Evolutionary conservation across 345 rosid genomes (phyloP), one percentile per base, ranked within the genome.

Genomic region (Lenwebbia sp.): DNA sequence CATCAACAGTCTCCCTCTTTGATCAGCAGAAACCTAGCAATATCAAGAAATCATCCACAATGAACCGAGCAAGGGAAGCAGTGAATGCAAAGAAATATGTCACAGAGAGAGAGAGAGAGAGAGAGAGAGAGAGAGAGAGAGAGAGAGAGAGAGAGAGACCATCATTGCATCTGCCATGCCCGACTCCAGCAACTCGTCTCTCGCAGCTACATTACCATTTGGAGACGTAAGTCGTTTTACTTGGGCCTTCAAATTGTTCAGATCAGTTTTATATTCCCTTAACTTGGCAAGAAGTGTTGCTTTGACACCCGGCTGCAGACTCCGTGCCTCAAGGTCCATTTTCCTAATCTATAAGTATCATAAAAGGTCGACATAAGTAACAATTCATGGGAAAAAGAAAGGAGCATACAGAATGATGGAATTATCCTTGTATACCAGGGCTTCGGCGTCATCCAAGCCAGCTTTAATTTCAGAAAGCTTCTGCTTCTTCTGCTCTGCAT

Each of bases 251-350:
- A 93, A 82, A 86, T 91, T 92, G 90, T 89, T 92, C 56, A 93
- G 86, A 83, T 92, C 91, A 50, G 88, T 82, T 82, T 90, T 93
- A 58, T 93, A 92, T 86, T 92, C 95, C 84, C 93, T 88, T 51
- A 92, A 49, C 87, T 93, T 93, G 52, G 92, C 89, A 86, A 93
- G 90, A 82, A 93, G 92, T 49, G 41, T 33, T 10, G 91, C 89
- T 88, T 93, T 92, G 26, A 88, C 81, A 52, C 76, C 89, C 25
- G 94, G 90, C 85, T 86, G 91, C 89, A 93, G 87, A 88, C 91
- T 91, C 82, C 93, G 91, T 11, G 95, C 94, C 86, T 93, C 94
- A 60, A 92, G 93, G 86, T 93, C 95, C 94, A 93, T 92, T 90
- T 93, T 93, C 81, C 87, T 90, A 87, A 93, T 88, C 95, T 93